Base-by-base conservation (phyloP, 75 land plant species). In the Selaginella moellendorffii region DNA sequence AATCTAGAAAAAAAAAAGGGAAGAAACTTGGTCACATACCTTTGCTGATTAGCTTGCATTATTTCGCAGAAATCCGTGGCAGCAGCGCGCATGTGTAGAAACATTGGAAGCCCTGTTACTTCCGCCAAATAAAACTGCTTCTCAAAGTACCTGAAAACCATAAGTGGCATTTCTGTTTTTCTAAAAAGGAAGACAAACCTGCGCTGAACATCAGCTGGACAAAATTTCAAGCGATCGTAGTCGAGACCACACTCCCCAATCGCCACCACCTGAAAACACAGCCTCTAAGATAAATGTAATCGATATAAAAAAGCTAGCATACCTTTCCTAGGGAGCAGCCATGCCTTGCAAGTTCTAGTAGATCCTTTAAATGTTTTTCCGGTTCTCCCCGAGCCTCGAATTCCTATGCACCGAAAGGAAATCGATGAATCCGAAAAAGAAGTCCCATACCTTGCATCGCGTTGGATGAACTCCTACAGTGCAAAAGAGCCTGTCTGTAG, bases 381-480 rank as follows among this genome's bases (percentile, higher is more conserved):
- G 97, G 80, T 29, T 92, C 84, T 60, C 86, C 89, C 66, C 85
- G 78, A 14, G 85, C 82, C 68, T 92, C 97, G 78, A 92, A 92
- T 67, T 92, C 97, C 97, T 92, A 68, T 22, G 25, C 14, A 8
- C 22, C n/a, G 0, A 51, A 61, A 28, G 10, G 52, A 36, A n/a
- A n/a, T n/a, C n/a, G n/a, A n/a, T n/a, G n/a, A n/a, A n/a, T n/a
- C n/a, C n/a, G n/a, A n/a, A n/a, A n/a, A n/a, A n/a, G n/a, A 53
- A 29, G 26, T 30, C 52, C 14, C 66, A 66, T 54, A 92, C 97
- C 73, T 68, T 79, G 79, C 96, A 92, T 73, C 97, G 77, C 19
- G 97, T 92, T 21, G 97, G 97, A 68, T 92, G 97, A 63, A 92
- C 97, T 12, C 97, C 97, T 30, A 92, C 97, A 0, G 97, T 92